Base-by-base conservation (phyloP, 306 rosid genomes). In the Cicer arietinum region DNA sequence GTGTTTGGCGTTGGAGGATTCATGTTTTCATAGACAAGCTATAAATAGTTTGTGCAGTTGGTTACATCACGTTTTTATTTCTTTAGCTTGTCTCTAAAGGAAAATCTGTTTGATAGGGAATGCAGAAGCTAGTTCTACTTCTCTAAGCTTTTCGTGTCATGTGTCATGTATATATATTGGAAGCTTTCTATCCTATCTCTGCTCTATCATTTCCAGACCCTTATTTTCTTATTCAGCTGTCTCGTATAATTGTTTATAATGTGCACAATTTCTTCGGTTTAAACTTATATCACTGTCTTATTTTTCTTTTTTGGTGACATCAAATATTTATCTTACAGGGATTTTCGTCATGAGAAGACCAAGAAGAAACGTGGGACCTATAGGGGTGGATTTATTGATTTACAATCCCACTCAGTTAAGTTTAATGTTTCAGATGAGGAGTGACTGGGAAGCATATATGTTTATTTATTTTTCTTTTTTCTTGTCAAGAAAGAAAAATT, bases 291-390 rank as follows among this genome's bases (percentile, higher is more conserved):
- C 6, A 12, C 17, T 3, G 52, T 41, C 10, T 39, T 56, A 8
- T 67, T 50, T 8, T 17, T 39, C 7, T 69, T 46, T 61, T 60
- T 66, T 25, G 40, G 46, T 65, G 71, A 56, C 72, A n/a, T 64
- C 12, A 40, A 50, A 59, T 43, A 60, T 52, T 11, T 51, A 14
- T 50, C 48, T 67, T 25, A 10, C 89, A 95, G 99, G 91, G 96
- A 66, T 79, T 95, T 95, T 69, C 97, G 99, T 77, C 99, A 92
- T 16, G 97, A 95, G 87, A 95, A 92, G 87, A 95, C 99, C 53
- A 93, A 95, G 92, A 95, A 92, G 87, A 95, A 95, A 80, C 99
- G 98, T 68, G 99, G 99, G 47, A 22, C 70, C 40, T 95, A 95
- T 74, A 87, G 97, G 51, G 98, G 99, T 66, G 99, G 99, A 53